Base-by-base conservation (phyloP, 768 basidiomycete genomes). In the Nevesoporus exiguus region DNA sequence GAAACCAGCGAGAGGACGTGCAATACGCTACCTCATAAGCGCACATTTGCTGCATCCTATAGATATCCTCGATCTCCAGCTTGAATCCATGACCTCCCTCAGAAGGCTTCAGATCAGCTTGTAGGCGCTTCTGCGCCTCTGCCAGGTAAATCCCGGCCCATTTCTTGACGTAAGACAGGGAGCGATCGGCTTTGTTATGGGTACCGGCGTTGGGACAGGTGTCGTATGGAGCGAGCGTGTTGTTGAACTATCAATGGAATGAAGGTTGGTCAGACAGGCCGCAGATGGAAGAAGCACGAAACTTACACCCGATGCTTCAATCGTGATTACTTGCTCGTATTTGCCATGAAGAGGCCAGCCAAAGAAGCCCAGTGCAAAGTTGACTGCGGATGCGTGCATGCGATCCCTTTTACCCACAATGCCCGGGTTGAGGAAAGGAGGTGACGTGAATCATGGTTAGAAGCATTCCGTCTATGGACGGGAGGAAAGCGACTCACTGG, bases 171-270 rank as follows among this genome's bases (percentile, higher is more conserved):
- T 85, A 90, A 57, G 73, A 76, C 3, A 68, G 56, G 2, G 80
- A 83, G n/a, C 90, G 83, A 44, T 81, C 77, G 2, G 74, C 61
- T 63, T 84, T 92, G 21, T 66, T 53, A 2, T 49, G 59, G 22
- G 69, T 52, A 3, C 65, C 52, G 0, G 88, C 76, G 64, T 94
- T 94, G 5, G 80, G 78, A 63, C 93, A 90, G 74, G 89, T 91
- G 53, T 80, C 79, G 59, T 93, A 94, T 4, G 93, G 93, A 0
- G 92, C 80, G 5, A 97, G 81, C 1, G 93, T 93, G 66, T 88
- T 89, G 71, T 91, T 92, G 65, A 86, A 89, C 80, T 88, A 45
- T 27, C 8, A 17, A 33, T 4, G 21, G 8, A 39, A 41, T 5
- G 11, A 22, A 19, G 10, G 7, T 15, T 5, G 15, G 2, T 56